These are phyloP conservation scores for Phanerochaete sordida DNA, from an alignment of 768 basidiomycete species.

Conservation along the genomic window DNA sequence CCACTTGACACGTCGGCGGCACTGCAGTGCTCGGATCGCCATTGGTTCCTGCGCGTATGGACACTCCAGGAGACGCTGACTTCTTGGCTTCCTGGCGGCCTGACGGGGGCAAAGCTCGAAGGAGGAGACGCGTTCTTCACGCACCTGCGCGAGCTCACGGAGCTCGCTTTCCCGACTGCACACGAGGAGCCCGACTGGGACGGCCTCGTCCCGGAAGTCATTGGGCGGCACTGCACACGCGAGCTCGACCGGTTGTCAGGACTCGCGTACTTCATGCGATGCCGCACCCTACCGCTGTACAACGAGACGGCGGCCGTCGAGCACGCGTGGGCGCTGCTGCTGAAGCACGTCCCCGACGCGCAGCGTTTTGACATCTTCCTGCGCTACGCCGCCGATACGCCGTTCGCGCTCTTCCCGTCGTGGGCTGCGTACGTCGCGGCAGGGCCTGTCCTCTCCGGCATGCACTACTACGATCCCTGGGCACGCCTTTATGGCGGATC, in stretches of 20 bases:
- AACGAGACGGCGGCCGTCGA: background rate
- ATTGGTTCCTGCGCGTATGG: background rate
- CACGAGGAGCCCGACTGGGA: background rate
- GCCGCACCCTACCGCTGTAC: background rate
- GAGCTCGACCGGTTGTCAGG: slow-evolving; percentile 1
- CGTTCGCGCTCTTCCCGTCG: background rate
- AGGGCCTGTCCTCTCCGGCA: too few relatives aligned
- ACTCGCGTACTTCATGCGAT: background rate
- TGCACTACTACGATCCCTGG: too few relatives aligned
- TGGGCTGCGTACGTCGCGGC: background rate
- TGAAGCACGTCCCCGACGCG: background rate
- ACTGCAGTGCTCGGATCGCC: background rate
- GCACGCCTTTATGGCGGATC: too few relatives aligned
- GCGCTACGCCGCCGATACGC: background rate
- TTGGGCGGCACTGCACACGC: background rate
- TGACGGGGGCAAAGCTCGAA: background rate
- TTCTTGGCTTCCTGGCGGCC: background rate
- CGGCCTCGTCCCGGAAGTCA: background rate
- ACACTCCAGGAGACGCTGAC: background rate
- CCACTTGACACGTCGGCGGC: background rate
- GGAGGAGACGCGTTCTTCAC: background rate
- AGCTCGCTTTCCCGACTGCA: too few relatives aligned
- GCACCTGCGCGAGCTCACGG: background rate
- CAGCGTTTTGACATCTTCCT: background rate
- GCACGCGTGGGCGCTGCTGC: background rate